Conservation (phyloP, 257 asterid species). For the Cruciata laevipes region DNA sequence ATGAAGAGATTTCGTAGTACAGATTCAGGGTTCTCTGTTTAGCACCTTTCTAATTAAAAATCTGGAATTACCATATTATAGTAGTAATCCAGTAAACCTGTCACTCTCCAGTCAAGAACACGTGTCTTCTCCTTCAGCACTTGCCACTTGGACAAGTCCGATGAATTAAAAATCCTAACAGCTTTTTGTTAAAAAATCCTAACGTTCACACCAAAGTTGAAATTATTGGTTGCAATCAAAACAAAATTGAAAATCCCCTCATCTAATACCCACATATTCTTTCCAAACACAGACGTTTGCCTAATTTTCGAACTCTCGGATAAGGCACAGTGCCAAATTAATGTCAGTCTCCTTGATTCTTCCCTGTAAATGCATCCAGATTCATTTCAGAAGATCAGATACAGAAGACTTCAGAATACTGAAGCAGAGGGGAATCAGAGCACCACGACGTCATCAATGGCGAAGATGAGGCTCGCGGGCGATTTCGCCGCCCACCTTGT, state of each 20-base stretch:
- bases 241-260: not conserved
- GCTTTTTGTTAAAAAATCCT: too few species aligned
- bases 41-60: too few species aligned
- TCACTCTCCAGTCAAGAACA: too few species aligned
- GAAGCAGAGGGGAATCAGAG: not conserved
- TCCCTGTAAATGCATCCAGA: not conserved
- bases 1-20: too few species aligned
- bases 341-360: not conserved
- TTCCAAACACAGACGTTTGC: not conserved
- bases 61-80: too few species aligned
- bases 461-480: constrained; percentile 9
- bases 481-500: constrained; percentile 26
- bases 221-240: not conserved
- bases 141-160: too few species aligned
- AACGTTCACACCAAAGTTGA: not conserved
- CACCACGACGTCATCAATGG: not conserved
- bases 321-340: not conserved
- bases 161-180: too few species aligned
- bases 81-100: too few species aligned
- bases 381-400: not conserved
- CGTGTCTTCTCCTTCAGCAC: too few species aligned
- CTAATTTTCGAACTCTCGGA: not conserved
- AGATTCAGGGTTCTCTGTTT: too few species aligned
- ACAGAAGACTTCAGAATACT: not conserved
- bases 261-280: not conserved